Evolutionary conservation across 495 filamentous ascomycete genomes (phyloP).

Genomic region (Cenococcum geophilum): DNA sequence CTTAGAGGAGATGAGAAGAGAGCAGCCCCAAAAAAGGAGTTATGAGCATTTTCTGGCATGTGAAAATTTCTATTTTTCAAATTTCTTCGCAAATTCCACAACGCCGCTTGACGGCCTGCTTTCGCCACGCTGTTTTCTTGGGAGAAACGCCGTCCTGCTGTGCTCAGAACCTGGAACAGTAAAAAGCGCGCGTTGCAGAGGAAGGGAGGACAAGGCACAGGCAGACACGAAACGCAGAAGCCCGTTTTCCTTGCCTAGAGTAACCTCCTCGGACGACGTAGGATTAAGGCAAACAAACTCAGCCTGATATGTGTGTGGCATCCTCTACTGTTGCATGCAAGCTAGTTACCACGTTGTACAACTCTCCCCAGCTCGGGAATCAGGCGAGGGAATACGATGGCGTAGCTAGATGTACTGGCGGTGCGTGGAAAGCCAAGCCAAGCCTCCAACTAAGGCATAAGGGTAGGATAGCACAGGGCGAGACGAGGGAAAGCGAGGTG

Average conservation of each 20-base stretch:
- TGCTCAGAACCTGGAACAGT: neutral
- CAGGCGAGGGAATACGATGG: too few species aligned
- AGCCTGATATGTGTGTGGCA: too few species aligned
- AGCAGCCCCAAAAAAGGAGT: neutral
- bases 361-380: too few species aligned
- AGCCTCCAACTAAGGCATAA: too few species aligned
- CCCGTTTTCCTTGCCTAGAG: too few species aligned
- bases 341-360: too few species aligned
- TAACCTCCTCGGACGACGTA: too few species aligned
- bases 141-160: neutral
- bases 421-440: too few species aligned
- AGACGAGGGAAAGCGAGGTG: neutral
- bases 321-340: too few species aligned
- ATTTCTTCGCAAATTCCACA: neutral
- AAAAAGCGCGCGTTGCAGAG: neutral
- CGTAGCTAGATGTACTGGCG: too few species aligned
- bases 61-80: neutral
- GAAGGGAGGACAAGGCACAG: neutral
- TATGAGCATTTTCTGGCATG: neutral
- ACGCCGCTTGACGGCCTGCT: neutral
- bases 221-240: neutral
- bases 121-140: neutral
- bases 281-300: too few species aligned
- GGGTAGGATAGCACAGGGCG: neutral
- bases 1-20: neutral